A percentile compares a stretch with the other conserved stretches of the same genome.
Evolutionary conservation across 1,139 yeast species (phyloP).

Genomic region (Keqinozyma sinolaborantium): DNA sequence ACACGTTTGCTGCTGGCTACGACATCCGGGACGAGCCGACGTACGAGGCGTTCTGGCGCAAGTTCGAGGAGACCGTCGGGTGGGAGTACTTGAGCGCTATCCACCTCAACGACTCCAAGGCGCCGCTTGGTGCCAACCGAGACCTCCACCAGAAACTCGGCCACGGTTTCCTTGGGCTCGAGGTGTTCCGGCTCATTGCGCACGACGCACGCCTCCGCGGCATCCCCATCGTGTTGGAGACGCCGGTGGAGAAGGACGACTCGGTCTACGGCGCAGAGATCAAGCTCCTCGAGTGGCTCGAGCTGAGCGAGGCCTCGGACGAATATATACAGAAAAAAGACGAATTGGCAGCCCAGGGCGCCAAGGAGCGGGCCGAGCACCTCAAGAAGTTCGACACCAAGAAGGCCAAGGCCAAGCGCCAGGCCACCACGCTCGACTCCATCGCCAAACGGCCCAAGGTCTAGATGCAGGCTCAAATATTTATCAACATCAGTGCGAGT

Average conservation of each 20-base stretch:
- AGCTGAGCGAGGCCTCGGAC: constrained; percentile 45
- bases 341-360: constrained; percentile 53
- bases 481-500: constrained; percentile 1
- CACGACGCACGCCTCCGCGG: constrained; percentile 58
- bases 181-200: constrained; percentile 73
- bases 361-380: constrained; percentile 52
- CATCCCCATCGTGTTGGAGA: constrained; percentile 85
- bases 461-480: not conserved
- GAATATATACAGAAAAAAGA: constrained; percentile 50
- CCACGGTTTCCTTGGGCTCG: constrained; percentile 83
- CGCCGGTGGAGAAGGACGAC: constrained; percentile 69
- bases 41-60: constrained; percentile 65
- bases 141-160: constrained; percentile 93
- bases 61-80: constrained; percentile 74
- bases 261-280: constrained; percentile 77
- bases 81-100: constrained; percentile 71
- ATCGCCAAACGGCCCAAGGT: constrained; percentile 14
- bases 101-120: constrained; percentile 92
- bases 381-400: constrained; percentile 39
- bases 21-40: constrained; percentile 60
- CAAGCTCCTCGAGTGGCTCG: constrained; percentile 67
- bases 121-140: constrained; percentile 85
- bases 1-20: constrained; percentile 94
- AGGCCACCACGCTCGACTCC: constrained; percentile 18
- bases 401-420: constrained; percentile 16